Evolutionary conservation across 176 grass and related monocot species (phyloP).

Genomic region (Triticum monococcum): DNA sequence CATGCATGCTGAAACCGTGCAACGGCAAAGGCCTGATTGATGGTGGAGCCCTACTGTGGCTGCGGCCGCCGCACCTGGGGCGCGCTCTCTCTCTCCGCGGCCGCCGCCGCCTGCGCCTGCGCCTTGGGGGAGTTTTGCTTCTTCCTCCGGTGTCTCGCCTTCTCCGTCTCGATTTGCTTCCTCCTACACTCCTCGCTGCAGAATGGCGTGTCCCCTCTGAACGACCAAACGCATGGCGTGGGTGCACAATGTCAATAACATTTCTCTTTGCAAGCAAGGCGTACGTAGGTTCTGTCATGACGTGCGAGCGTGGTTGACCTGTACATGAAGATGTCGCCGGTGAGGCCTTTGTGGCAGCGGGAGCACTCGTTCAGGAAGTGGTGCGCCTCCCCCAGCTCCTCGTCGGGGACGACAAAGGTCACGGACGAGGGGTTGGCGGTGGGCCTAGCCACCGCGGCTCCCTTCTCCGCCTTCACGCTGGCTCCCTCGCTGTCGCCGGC

Average conservation of each 20-base stretch:
- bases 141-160: slow-evolving; percentile 47
- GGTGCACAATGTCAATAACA: neutral
- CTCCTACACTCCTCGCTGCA: slow-evolving; percentile 93
- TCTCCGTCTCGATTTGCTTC: slow-evolving; percentile 76
- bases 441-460: slow-evolving; percentile 8
- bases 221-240: neutral
- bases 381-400: slow-evolving; percentile 40
- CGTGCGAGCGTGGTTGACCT: slow-evolving; percentile 19
- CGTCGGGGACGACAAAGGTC: slow-evolving; percentile 41
- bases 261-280: neutral
- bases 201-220: slow-evolving; percentile 86
- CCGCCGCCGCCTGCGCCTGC: neutral
- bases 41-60: slow-evolving; percentile 27
- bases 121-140: slow-evolving; percentile 40
- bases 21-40: neutral
- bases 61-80: slow-evolving; percentile 28
- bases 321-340: slow-evolving; percentile 67
- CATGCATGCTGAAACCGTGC: neutral
- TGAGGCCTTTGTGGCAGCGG: slow-evolving; percentile 48
- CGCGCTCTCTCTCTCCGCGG: slow-evolving; percentile 14
- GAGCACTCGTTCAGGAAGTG: slow-evolving; percentile 56
- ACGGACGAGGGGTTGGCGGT: slow-evolving; percentile 22
- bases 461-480: slow-evolving; percentile 6
- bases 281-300: neutral
- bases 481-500: neutral